Base-by-base conservation (phyloP, 441 rosid genomes). In the Biscutella auriculata region DNA sequence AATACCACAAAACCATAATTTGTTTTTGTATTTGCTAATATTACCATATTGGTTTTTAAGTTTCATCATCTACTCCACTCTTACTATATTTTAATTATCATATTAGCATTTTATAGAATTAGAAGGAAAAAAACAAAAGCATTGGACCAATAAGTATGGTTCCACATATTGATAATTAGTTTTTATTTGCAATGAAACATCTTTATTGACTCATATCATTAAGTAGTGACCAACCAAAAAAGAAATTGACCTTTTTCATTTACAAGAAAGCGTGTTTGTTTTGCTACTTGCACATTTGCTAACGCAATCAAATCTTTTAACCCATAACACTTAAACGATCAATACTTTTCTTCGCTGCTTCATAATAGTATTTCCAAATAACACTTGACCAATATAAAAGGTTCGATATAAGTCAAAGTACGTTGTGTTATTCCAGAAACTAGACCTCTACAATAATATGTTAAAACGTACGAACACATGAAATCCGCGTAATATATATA, bases 221-320 rank as follows among this genome's bases (percentile, higher is more conserved):
- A 32, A 46, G 39, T 60, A 37, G 62, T 67, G 62, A 67, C 66
- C 66, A 67, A 60, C 71, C 66, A 60, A 53, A 53, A 67, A n/a
- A n/a, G 42, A 66, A 43, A 58, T 43, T 27, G 65, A 66, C 54
- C 58, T 58, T 59, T 54, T 66, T 15, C 5, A 57, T 57, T 49
- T 6, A 40, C 37, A 56, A 42, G 41, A 64, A 51, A 66, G 60
- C 57, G 62, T 67, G 66, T 67, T 2, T 21, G 5, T 8, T 19
- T 23, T 42, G 23, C 48, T 59, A 59, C 70, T 66, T 66, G 60
- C 60, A 59, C 8, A 27, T 52, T 60, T 53, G 66, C 39, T 46
- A 67, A 67, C 66, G 62, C 71, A 45, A 60, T 27, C 57, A 60
- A 46, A 60, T 25, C 66, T 67, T 66, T 53, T n/a, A 59, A 67